Conservation (phyloP, 2,329 filamentous ascomycete genomes). For the Thielaviopsis ethacetica region DNA sequence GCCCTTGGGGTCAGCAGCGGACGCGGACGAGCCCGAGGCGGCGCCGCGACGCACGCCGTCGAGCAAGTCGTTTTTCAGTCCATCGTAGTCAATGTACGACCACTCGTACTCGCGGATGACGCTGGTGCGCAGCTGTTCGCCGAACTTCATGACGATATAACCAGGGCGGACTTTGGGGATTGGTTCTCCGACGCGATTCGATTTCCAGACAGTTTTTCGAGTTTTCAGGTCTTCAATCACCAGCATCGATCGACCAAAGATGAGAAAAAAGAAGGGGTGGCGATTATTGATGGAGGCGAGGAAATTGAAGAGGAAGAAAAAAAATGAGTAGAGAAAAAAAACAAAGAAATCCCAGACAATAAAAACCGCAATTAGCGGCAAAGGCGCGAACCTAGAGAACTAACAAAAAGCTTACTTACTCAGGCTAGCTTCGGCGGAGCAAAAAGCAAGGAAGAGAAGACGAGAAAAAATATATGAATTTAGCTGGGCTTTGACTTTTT, state of each 20-base stretch:
- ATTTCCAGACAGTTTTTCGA: conserved; percentile 25
- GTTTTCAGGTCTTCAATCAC: conserved; percentile 35
- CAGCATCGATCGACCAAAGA: conserved; percentile 25
- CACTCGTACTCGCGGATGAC: conserved; percentile 94
- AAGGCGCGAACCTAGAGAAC: not conserved
- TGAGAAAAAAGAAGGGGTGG: not conserved
- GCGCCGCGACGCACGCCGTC: conserved; percentile 32
- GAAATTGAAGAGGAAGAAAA: not conserved
- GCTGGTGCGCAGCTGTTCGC: conserved; percentile 88
- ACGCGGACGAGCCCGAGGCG: conserved; percentile 12
- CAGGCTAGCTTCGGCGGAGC: not conserved
- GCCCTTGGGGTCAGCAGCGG: conserved; percentile 18
- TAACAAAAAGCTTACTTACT: not conserved
- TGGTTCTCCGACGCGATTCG: conserved; percentile 17
- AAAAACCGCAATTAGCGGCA: not conserved
- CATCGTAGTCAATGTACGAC: conserved; percentile 97
- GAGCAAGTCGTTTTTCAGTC: conserved; percentile 75
- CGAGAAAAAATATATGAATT: not conserved
- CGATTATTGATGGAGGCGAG: not conserved
- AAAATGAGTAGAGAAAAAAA: not conserved
- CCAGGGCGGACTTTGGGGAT: conserved; percentile 29
- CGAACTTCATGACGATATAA: conserved; percentile 62
- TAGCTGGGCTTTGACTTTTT: conserved; percentile 4
- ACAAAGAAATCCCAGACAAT: not conserved
- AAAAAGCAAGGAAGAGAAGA: not conserved